These are phyloP conservation scores for Schizophyllum amplum DNA, from an alignment of 1,284 basidiomycete genomes.

Conservation along the genomic window DNA sequence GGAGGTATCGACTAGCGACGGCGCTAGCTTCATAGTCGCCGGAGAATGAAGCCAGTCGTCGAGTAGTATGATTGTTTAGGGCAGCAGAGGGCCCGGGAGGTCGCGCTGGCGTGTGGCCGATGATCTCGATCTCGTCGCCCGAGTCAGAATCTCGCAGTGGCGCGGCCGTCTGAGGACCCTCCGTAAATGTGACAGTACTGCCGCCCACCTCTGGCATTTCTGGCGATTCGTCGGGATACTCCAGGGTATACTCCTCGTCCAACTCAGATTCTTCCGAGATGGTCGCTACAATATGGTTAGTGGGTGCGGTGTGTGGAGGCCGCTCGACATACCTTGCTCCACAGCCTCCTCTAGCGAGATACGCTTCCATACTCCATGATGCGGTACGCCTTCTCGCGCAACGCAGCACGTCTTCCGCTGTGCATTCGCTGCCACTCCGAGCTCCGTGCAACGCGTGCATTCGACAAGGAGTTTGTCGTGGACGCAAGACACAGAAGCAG, in stretches of 20 bases:
- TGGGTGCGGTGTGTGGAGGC: too few species aligned
- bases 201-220: background rate
- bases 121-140: background rate
- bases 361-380: background rate
- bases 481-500: background rate
- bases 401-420: background rate
- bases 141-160: background rate
- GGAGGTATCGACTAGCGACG: background rate
- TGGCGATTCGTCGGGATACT: background rate
- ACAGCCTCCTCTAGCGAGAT: background rate
- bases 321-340: background rate
- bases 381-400: background rate
- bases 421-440: background rate
- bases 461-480: background rate
- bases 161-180: background rate
- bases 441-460: background rate
- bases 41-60: too few species aligned
- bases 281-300: background rate
- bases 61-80: too few species aligned
- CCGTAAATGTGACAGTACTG: background rate
- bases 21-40: background rate
- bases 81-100: background rate
- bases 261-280: background rate
- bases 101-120: background rate
- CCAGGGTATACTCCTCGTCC: background rate